Conservation (phyloP, 352 stramenopile genomes). For the Phytophthora boehmeriae region DNA sequence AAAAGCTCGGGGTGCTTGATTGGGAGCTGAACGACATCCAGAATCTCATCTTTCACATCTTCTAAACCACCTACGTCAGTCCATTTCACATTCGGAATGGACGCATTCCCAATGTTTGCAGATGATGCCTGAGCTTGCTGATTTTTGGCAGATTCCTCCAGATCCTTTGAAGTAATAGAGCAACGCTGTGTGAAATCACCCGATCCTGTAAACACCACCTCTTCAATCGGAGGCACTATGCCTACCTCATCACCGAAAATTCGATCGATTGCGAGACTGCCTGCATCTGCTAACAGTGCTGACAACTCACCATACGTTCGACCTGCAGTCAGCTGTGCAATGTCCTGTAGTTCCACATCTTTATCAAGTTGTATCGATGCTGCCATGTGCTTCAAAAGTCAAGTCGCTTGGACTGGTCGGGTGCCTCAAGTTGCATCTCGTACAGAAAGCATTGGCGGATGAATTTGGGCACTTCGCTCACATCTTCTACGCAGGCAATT, state of each 20-base stretch:
- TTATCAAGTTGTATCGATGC: constrained; percentile 39
- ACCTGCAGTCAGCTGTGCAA: constrained; percentile 74
- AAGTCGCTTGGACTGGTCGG: constrained; percentile 56
- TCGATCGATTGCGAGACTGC: constrained; percentile 53
- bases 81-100: constrained; percentile 97
- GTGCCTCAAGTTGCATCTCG: constrained; percentile 68
- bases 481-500: constrained; percentile 80
- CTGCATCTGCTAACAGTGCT: constrained; percentile 69
- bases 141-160: constrained; percentile 63
- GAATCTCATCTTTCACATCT: constrained; percentile 98
- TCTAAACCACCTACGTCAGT: constrained; percentile 98
- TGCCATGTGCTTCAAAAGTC: constrained; percentile 61
- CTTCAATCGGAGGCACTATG: constrained; percentile 30
- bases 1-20: constrained; percentile 88
- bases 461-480: constrained; percentile 80
- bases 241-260: constrained; percentile 33
- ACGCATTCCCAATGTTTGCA: constrained; percentile 65
- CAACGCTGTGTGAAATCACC: constrained; percentile 20
- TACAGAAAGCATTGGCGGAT: constrained; percentile 86
- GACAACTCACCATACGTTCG: constrained; percentile 77
- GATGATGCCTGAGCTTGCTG: constrained; percentile 74
- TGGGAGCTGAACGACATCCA: constrained; percentile 86
- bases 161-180: constrained; percentile 46
- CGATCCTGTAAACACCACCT: constrained; percentile 28
- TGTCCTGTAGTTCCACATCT: constrained; percentile 58